Base-by-base conservation (phyloP, 768 basidiomycete species). In the Termitomyces sp. region DNA sequence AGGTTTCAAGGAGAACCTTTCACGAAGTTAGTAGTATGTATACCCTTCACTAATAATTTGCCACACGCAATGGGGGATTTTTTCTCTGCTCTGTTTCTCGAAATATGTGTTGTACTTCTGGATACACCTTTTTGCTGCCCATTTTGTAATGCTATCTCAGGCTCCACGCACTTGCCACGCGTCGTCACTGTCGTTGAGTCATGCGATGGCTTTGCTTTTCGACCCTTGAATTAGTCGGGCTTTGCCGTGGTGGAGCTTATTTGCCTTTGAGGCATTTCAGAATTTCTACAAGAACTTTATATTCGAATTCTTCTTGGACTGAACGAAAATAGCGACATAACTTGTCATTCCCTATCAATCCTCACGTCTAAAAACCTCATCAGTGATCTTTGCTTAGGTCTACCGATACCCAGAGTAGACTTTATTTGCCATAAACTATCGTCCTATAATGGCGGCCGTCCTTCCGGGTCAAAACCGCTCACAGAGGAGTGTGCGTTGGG, bases 1-100 rank as follows among this genome's bases (percentile, higher is more conserved):
- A 58, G 86, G 85, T 19, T 87, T 88, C 70, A 79, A 79, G 60
- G 84, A 87, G 68, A 81, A 82, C 62, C 67, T 85, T 14, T 56
- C 55, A 30, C 37, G 37, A 50, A 53, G 52, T 45, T 54, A 55
- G 42, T 61, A 56, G 56, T 58, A 59, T 56, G 45, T 51, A 43
- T 54, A 53, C 53, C 53, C 15, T 38, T 43, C 46, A 8, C 43
- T 24, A 40, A 38, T 45, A 38, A 41, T 24, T 49, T 38, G 22
- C 24, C 48, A 17, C 48, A 37, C 47, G 37, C 22, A 49, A 37
- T 17, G 1, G n/a, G 37, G 26, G 24, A 11, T 28, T 40, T 40
- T 24, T 50, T 40, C 37, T 38, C 24, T 10, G 34, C 24, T 37
- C 24, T 50, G 37, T 50, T 28, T 40, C 49, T 50, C 49, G 49